Percentiles rank a stretch among this genome's conserved stretches.
phyloP scores from a whole-genome alignment of 768 basidiomycete species.

The Naganishia randhawae region DNA sequence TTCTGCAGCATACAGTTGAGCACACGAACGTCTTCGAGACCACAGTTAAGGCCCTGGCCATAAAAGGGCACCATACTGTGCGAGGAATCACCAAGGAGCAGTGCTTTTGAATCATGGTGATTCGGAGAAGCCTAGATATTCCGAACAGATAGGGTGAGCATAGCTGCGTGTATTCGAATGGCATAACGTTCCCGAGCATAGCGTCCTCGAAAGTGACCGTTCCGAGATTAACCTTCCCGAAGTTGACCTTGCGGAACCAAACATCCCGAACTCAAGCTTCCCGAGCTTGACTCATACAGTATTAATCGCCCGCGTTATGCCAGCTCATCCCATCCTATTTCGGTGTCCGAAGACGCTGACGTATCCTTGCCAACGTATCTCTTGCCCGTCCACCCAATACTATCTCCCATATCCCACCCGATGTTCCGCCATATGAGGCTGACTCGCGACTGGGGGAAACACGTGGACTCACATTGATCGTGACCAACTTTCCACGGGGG shows the following conservation, averaged over 20 bases:
- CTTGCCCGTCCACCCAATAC: background rate
- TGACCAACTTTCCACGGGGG: constrained; percentile 83
- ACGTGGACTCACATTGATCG: constrained; percentile 68
- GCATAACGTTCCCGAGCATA: too few species aligned
- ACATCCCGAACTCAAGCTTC: too few species aligned
- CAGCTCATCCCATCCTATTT: too few species aligned
- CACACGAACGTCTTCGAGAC: constrained; percentile 92
- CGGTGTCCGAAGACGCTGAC: too few species aligned
- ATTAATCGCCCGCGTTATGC: too few species aligned
- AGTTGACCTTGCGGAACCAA: too few species aligned
- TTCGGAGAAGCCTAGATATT: constrained; percentile 69
- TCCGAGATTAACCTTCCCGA: too few species aligned
- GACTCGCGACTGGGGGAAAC: constrained; percentile 28
- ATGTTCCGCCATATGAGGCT: background rate
- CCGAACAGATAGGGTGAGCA: background rate
- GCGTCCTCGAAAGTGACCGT: too few species aligned
- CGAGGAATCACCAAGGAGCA: constrained; percentile 89
- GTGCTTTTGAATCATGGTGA: constrained; percentile 80
- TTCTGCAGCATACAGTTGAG: constrained; percentile 70
- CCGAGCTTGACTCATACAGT: too few species aligned
- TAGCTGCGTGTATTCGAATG: too few species aligned
- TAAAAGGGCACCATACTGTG: constrained; percentile 90
- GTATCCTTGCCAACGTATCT: too few species aligned
- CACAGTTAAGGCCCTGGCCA: constrained; percentile 93
- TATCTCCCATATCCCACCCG: background rate